Percentiles rank a stretch among this genome's conserved stretches.
These are phyloP conservation scores for Phytophthora hibernalis DNA, from an alignment of 352 stramenopile genomes.

Conservation along the genomic window DNA sequence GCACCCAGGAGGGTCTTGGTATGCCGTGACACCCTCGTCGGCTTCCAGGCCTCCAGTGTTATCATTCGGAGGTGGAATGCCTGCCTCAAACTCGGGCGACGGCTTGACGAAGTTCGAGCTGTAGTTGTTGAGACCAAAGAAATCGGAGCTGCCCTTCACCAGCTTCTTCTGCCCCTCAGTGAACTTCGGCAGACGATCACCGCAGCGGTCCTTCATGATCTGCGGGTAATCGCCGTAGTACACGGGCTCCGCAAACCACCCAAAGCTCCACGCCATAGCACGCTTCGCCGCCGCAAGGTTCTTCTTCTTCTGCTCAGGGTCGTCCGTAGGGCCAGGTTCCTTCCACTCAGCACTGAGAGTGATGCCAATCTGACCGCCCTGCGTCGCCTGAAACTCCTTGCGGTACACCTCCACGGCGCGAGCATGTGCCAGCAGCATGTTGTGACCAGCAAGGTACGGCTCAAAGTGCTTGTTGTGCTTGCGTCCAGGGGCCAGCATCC, in stretches of 20 bases:
- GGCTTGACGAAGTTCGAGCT: conserved; percentile 51
- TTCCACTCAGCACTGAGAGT: conserved; percentile 91
- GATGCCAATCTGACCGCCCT: conserved; percentile 88
- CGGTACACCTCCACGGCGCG: conserved; percentile 85
- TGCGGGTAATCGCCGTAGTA: conserved; percentile 93
- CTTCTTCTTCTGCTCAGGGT: conserved; percentile 54
- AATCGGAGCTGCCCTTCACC: conserved; percentile 88
- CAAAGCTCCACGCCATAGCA: conserved; percentile 86
- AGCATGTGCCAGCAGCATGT: conserved; percentile 90
- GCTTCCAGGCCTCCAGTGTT: conserved; percentile 38
- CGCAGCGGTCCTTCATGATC: conserved; percentile 86
- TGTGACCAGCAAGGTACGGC: conserved; percentile 84
- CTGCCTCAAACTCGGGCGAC: conserved; percentile 42
- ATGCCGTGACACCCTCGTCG: conserved; percentile 47
- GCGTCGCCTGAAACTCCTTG: conserved; percentile 68
- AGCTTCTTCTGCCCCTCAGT: conserved; percentile 82
- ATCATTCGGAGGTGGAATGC: conserved; percentile 33
- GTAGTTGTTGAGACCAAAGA: conserved; percentile 96
- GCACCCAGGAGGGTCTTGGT: conserved; percentile 52
- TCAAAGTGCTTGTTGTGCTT: conserved; percentile 58
- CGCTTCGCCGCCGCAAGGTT: conserved; percentile 73
- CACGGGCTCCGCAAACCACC: conserved; percentile 93
- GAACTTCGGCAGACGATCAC: conserved; percentile 88
- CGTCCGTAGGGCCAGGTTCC: conserved; percentile 61
- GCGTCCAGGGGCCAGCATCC: conserved; percentile 79